Evolutionary conservation across 768 basidiomycete species (phyloP), one percentile per base, ranked within the genome.

Genomic region (Pleurotus salmoneostramineus): DNA sequence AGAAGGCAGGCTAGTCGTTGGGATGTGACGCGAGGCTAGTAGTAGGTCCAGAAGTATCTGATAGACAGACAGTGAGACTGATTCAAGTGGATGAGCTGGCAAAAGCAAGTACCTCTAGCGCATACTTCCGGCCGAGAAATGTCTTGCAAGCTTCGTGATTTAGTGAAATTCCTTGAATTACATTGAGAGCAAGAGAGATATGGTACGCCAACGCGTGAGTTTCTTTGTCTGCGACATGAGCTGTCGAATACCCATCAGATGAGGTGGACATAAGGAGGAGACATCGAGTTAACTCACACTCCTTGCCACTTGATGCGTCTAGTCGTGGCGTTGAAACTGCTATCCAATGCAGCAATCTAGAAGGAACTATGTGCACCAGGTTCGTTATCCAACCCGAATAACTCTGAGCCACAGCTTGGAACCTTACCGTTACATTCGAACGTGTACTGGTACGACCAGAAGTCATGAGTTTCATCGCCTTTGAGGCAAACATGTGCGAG

Each of bases 361-460:
- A 81, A 3, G 90, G 83, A 36, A 93, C 91, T 93, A 60, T 27
- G 21, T 27, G 21, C 21, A 27, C 15, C 1, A 14, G 6, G 21
- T 5, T n/a, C 37, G 43, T 59, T 17, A 34, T 55, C 8, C 11
- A 40, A 3, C 15, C 15, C 4, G 52, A 17, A 10, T 42, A 17
- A 5, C 31, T 48, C 4, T 4, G 15, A 8, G 5, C 27, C 36
- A 15, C 33, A 35, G 50, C 14, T 40, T 56, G n/a, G 33, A 47
- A 8, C 55, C 88, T 59, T 63, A 92, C 92, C 76, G 65, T 94
- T 94, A 69, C 87, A 91, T 68, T 93, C 88, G 62, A 94, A 93
- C 0, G 83, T 83, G 62, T 89, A 83, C 66, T 94, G 92, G 43
- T 92, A 72, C 7, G 81, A 77, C 15, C 77, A 74, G 61, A 84